phyloP scores from a whole-genome alignment of 257 asterid species.

The Nicotiana noctiflora region DNA sequence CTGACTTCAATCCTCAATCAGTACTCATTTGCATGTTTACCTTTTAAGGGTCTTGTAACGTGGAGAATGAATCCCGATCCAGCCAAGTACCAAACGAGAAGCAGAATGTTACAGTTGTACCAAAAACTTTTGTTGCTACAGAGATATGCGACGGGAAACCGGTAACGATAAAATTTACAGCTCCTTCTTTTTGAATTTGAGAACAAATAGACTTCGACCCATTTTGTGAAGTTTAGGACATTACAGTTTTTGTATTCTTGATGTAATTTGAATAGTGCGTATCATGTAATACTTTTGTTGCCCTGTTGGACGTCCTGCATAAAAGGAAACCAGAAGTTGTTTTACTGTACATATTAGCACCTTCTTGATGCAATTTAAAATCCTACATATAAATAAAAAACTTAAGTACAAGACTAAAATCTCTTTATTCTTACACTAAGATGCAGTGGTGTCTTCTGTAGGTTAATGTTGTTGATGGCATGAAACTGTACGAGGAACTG shows the following conservation, averaged over 20 bases:
- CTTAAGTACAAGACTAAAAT: neutral
- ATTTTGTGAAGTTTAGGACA: neutral
- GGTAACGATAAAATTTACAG: conserved; percentile 29
- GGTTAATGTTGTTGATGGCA: conserved; percentile 78
- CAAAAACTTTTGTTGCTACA: conserved; percentile 58
- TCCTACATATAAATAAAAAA: neutral
- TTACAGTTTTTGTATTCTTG: neutral
- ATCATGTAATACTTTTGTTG: neutral
- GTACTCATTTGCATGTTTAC: conserved; percentile 7
- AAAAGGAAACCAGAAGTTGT: neutral
- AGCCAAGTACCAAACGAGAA: conserved; percentile 27
- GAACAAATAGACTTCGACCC: neutral
- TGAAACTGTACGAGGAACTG: conserved; percentile 65
- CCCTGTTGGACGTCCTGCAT: neutral
- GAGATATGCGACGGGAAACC: conserved; percentile 62
- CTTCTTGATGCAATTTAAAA: neutral
- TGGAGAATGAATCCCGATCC: conserved; percentile 37
- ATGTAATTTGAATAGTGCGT: neutral
- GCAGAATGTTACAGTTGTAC: conserved; percentile 30
- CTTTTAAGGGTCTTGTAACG: conserved; percentile 36
- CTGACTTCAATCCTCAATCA: neutral
- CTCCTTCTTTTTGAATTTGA: neutral
- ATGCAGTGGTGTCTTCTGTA: conserved; percentile 13
- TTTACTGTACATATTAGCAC: neutral
- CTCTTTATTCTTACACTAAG: conserved; percentile 5